Base-by-base conservation (phyloP, 257 asterid genomes). In the Petunia secreta region DNA sequence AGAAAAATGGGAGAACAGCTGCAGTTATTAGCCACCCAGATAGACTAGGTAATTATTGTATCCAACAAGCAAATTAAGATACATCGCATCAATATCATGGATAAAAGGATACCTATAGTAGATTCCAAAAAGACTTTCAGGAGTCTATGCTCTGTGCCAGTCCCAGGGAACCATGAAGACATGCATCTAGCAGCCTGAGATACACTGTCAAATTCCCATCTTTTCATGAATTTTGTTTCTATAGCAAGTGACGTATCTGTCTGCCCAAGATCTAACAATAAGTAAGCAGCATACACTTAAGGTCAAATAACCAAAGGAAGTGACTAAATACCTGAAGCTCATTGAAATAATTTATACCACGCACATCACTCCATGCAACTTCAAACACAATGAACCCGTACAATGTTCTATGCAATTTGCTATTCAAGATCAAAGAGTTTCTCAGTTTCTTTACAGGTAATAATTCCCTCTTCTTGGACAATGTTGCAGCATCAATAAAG, bases 151-250 rank as follows among this genome's bases (percentile, higher is more conserved):
- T 96, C 99, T 10, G 79, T 41, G 69, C 2, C 66, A 68, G 97
- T 89, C 80, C 99, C 99, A 8, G 93, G 92, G 85, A 91, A 96
- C 99, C 99, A 96, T 59, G 89, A 83, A 66, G 88, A 79, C 81
- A 92, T 84, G 83, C 85, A 89, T 77, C 86, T 85, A 59, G 89
- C 88, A 80, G 98, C 97, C 80, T 94, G 97, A 53, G 90, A 79
- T 83, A 94, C 83, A 82, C 97, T 94, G 81, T 96, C 99, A 67
- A 96, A 96, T 84, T 94, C 98, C 99, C 98, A 96, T 89, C 99
- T 87, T 85, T 91, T 92, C 99, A 94, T 92, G 80, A 88, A 81
- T 88, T 90, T 96, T 80, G 98, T 85, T 89, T 96, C 99, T 16
- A 91, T 83, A 67, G 95, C 97, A 82, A 96, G 95, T 71, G 97